phyloP scores from a whole-genome alignment of 345 rosid genomes.

The Boechera retrofracta region DNA sequence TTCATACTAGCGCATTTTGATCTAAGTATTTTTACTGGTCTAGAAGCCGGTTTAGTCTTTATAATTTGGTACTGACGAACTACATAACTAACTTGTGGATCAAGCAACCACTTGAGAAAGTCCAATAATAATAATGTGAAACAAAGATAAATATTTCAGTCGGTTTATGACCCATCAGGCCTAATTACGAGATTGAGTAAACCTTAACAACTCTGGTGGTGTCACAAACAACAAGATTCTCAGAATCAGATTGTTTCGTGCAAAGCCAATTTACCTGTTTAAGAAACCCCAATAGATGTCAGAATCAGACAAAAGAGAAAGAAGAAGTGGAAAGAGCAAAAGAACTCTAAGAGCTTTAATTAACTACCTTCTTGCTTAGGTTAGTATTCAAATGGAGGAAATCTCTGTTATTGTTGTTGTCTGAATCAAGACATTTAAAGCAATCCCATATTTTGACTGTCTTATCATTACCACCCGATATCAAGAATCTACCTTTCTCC shows the following conservation, averaged over 20 bases:
- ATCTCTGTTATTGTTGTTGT: constrained; percentile 44
- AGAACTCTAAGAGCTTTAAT: constrained; percentile 2
- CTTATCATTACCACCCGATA: constrained; percentile 93
- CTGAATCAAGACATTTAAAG: constrained; percentile 52
- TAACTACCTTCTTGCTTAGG: constrained; percentile 66
- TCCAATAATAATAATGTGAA: neutral
- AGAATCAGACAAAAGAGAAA: neutral
- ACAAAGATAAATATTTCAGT: neutral
- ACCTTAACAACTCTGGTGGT: constrained; percentile 88
- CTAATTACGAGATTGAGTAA: constrained; percentile 55
- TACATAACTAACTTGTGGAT: constrained; percentile 20
- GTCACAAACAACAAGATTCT: constrained; percentile 88
- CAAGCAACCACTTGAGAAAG: constrained; percentile 1
- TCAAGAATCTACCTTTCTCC: constrained; percentile 70
- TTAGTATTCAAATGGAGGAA: constrained; percentile 59
- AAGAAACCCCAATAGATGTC: neutral
- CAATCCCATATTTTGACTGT: constrained; percentile 80
- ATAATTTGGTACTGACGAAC: neutral
- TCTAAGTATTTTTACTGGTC: neutral
- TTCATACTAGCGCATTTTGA: too few relatives aligned
- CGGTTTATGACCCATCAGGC: neutral
- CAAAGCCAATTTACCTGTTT: constrained; percentile 97
- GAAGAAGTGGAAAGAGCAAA: neutral
- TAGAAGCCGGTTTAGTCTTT: neutral
- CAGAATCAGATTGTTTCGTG: constrained; percentile 72